These are phyloP conservation scores for Hyaloraphidium curvatum DNA, from an alignment of 192 early-diverging fungal genomes.

Conservation along the genomic window DNA sequence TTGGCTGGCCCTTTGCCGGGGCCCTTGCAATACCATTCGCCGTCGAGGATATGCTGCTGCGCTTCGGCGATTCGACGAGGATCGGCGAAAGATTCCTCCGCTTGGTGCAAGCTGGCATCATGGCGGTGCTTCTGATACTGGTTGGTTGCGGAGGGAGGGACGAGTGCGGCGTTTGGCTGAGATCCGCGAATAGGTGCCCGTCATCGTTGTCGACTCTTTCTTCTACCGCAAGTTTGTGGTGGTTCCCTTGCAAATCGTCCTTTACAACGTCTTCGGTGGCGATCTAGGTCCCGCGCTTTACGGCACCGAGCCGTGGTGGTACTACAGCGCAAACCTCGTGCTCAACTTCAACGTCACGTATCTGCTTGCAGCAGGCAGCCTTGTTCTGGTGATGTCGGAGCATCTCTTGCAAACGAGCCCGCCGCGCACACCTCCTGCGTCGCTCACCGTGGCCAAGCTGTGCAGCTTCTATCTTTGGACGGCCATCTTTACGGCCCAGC, in stretches of 20 bases:
- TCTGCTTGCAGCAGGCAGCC: constrained; percentile 40
- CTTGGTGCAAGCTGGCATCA: constrained; percentile 12
- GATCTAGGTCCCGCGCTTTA: constrained; percentile 48
- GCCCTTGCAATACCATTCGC: constrained; percentile 53
- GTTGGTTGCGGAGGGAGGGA: constrained; percentile 11
- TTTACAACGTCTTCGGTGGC: constrained; percentile 70
- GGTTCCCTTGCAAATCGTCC: constrained; percentile 70
- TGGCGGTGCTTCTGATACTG: constrained; percentile 15
- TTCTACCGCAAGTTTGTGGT: constrained; percentile 52
- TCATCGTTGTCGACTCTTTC: constrained; percentile 48
- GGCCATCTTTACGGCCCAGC: constrained; percentile 55
- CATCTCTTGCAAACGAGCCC: constrained; percentile 10
- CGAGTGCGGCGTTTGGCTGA: too few relatives aligned
- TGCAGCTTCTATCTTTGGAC: constrained; percentile 58
- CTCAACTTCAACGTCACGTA: constrained; percentile 82
- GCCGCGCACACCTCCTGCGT: not conserved
- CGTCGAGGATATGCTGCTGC: constrained; percentile 42
- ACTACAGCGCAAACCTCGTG: constrained; percentile 73
- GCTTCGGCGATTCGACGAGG: constrained; percentile 12
- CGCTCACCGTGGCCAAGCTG: constrained; percentile 9
- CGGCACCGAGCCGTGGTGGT: constrained; percentile 84
- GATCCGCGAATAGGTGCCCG: too few relatives aligned
- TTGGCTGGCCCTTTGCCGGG: constrained; percentile 82
- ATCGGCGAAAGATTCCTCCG: constrained; percentile 14
- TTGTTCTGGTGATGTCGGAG: not conserved